phyloP scores from a whole-genome alignment of 2,329 filamentous ascomycete genomes.

The Akanthomyces dipterigenus region DNA sequence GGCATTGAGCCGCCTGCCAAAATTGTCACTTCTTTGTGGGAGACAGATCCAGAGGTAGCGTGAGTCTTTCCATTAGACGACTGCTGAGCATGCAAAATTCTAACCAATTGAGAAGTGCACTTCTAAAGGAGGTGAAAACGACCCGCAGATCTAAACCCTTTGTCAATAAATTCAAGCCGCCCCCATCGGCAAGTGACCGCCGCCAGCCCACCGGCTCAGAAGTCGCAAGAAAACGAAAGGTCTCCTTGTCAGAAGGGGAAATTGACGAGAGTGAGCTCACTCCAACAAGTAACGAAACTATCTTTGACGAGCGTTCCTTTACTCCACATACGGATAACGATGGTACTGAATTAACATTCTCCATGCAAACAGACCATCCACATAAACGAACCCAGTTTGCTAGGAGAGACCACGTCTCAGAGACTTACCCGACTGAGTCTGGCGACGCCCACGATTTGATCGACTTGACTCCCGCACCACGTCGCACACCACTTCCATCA shows the following conservation, averaged over 20 bases:
- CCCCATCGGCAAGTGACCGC: too few relatives aligned
- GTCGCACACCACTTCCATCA: too few relatives aligned
- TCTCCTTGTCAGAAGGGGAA: not conserved
- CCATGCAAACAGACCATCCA: not conserved
- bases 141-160: not conserved
- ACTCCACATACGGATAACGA: not conserved
- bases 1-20: not conserved
- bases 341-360: not conserved
- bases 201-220: too few relatives aligned
- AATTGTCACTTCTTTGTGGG: slow-evolving; percentile 6
- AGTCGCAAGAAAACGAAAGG: not conserved
- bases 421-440: not conserved
- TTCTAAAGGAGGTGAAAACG: not conserved
- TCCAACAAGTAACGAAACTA: too few relatives aligned
- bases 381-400: not conserved
- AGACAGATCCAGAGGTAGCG: not conserved
- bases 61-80: not conserved
- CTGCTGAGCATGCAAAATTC: not conserved
- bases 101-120: not conserved
- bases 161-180: not conserved
- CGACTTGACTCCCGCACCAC: not conserved
- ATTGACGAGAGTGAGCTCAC: not conserved
- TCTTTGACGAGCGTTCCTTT: not conserved
- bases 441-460: not conserved
- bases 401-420: not conserved